A percentile compares a stretch with the other conserved stretches of the same genome.
Evolutionary conservation across 495 filamentous ascomycete species (phyloP).

Genomic region (Coniosporium apollinis): DNA sequence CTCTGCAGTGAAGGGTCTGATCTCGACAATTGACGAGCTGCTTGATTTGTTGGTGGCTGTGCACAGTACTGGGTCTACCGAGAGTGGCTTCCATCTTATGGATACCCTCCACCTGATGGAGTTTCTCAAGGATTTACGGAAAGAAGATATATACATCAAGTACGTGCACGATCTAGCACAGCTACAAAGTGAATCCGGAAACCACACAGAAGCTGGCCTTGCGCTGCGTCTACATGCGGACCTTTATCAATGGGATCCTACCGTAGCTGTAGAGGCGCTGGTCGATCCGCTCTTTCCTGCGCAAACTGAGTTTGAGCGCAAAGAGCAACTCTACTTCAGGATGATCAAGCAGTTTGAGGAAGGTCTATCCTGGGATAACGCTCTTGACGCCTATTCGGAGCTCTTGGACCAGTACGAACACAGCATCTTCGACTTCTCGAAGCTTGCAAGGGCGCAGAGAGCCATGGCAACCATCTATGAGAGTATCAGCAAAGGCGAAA

Average conservation of each 20-base stretch:
- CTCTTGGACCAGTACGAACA: constrained; percentile 77
- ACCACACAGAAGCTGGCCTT: constrained; percentile 80
- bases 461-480: constrained; percentile 93
- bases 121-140: constrained; percentile 91
- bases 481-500: constrained; percentile 62
- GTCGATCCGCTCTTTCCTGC: constrained; percentile 59
- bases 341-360: constrained; percentile 93
- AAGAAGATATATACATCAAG: constrained; percentile 90
- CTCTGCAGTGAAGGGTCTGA: constrained; percentile 56
- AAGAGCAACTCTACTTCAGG: constrained; percentile 79
- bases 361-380: constrained; percentile 79
- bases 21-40: constrained; percentile 74
- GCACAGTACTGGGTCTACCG: constrained; percentile 57
- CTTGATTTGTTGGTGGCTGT: constrained; percentile 87
- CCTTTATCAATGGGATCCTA: constrained; percentile 79
- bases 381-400: constrained; percentile 80
- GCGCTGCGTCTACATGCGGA: constrained; percentile 79
- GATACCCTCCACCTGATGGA: constrained; percentile 88
- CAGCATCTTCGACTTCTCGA: constrained; percentile 78
- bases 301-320: constrained; percentile 82
- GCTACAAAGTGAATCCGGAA: constrained; percentile 55
- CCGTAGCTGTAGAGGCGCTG: constrained; percentile 46
- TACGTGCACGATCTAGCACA: constrained; percentile 89
- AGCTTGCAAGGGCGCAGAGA: constrained; percentile 72
- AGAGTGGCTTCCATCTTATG: constrained; percentile 62